A percentile compares a stretch with the other conserved stretches of the same genome.
Conservation (phyloP, 768 basidiomycete species). For the Xerocomellus intermedius region DNA sequence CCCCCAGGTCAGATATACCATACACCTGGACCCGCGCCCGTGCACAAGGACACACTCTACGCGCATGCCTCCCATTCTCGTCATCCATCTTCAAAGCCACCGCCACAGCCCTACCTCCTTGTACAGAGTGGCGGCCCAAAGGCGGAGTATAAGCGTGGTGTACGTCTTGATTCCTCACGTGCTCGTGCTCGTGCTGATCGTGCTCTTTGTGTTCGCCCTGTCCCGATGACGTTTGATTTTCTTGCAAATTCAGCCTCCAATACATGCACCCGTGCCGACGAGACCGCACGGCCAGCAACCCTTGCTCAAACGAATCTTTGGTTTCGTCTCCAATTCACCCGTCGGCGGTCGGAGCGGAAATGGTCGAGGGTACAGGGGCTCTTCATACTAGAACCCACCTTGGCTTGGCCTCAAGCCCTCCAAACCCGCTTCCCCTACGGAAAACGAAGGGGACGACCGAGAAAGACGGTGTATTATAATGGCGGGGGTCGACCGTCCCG, state of each 20-base stretch:
- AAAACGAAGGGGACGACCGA: background rate
- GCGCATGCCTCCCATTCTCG: constrained; percentile 21
- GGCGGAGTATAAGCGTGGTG: constrained; percentile 33
- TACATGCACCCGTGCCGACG: constrained; percentile 30
- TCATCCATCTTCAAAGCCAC: constrained; percentile 21
- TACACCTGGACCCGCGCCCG: constrained; percentile 9
- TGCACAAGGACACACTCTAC: constrained; percentile 18
- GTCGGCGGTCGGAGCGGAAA: constrained; percentile 23
- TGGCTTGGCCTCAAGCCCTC: background rate
- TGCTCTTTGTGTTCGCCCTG: background rate
- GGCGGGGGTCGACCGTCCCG: background rate
- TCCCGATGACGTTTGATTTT: constrained; percentile 3
- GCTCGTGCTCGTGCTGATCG: constrained; percentile 15
- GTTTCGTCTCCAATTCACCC: constrained; percentile 28
- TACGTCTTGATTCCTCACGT: constrained; percentile 21
- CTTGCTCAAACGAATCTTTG: constrained; percentile 31
- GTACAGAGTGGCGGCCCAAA: constrained; percentile 28
- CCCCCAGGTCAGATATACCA: constrained; percentile 31
- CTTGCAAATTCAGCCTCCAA: constrained; percentile 15
- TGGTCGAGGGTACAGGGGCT: constrained; percentile 24
- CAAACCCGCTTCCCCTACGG: background rate
- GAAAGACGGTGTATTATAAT: constrained; percentile 5
- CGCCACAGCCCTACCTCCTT: constrained; percentile 26
- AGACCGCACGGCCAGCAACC: constrained; percentile 30
- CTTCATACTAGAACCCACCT: constrained; percentile 22